Base-by-base conservation (phyloP, 2,329 filamentous ascomycete species). In the Fusarium dlaminii region DNA sequence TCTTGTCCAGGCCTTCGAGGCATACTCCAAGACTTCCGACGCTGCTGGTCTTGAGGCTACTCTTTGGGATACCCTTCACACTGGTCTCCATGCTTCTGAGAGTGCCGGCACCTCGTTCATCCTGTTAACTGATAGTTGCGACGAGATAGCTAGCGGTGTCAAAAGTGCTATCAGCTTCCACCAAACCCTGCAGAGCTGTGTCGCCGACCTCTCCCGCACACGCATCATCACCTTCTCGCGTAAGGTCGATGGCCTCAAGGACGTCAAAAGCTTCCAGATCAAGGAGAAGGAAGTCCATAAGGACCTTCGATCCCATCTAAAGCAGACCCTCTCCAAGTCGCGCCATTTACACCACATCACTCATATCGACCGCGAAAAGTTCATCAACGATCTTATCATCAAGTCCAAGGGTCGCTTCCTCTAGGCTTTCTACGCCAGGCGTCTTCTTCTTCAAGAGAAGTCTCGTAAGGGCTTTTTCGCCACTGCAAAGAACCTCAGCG, bases 81-180 rank as follows among this genome's bases (percentile, higher is more conserved):
- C 74, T 17, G 81, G 82, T 1, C 74, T 85, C 3, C 67, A 73
- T n/a, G 78, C 80, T 27, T 70, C 80, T 30, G 79, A 82, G 59
- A 70, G 74, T 36, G 69, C 74, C 27, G 72, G 78, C 27, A 63
- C 76, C 13, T 70, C 80, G 6, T 70, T 84, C 5, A 76, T 81
- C 6, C 75, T 85, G 48, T 73, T 84, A 60, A 75, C 82, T 8
- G 83, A 85, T 56, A 82, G 82, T 7, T 79, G 83, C 12, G 82
- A 84, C 29, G 80, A 83, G 63, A 77, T 82, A 18, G 66, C 66
- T 0, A 80, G 79, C 8, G 76, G 74, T 6, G 57, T 72, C 11
- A 75, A 72, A 20, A 75, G 66, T 17, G 79, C 78, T n/a, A 46
- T 62, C 11, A n/a, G 27, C 3, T 77, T 84, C 37, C 79, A 83